Evolutionary conservation across 805 yeast genomes (phyloP), one percentile per base, ranked within the genome.

Genomic region (Saturnispora besseyi): DNA sequence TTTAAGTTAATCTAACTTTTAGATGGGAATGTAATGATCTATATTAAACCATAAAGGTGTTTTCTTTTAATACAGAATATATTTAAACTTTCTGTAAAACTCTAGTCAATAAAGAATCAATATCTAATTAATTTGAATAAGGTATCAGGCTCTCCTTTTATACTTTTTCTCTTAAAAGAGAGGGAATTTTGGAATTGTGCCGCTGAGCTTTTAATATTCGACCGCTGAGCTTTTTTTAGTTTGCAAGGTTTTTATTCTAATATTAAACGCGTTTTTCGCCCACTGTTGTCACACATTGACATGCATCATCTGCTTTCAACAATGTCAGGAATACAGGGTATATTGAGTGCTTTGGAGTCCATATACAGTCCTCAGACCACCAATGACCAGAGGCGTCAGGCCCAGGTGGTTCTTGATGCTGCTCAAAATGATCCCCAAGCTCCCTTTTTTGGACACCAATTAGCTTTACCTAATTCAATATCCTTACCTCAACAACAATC

Each of bases 361-460:
- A 81, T 87, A 15, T 86, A 88, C 62, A 78, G 79, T 38, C 78
- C 89, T 15, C 73, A 72, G 52, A 75, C 89, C 3, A 64, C 77
- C 37, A 86, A 87, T 61, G 67, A 66, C 4, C 75, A 77, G 49
- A 65, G 84, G 47, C 71, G 74, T 41, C 71, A 70, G 51, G 83
- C 84, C 6, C 84, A 79, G 58, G 61, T 55, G 1, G 87, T 87
- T 56, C 71, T 93, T 31, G 96, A 89, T 57, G 71, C 79, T 10
- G 78, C 91, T 26, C 90, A 87, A 61, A 68, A 73, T 41, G 81
- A 84, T 53, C 85, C 82, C 9, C 95, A 90, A 62, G 82, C 95
- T 21, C 97, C 99, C 0, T 78, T 71, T 53, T 88, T 96, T 90
- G 97, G 97, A 3, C 91, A 83, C 66, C 88, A 85, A 63, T 74